Evolutionary conservation across 2,329 filamentous ascomycete genomes (phyloP), one percentile per base, ranked within the genome.

Genomic region (Helotiales sp.): DNA sequence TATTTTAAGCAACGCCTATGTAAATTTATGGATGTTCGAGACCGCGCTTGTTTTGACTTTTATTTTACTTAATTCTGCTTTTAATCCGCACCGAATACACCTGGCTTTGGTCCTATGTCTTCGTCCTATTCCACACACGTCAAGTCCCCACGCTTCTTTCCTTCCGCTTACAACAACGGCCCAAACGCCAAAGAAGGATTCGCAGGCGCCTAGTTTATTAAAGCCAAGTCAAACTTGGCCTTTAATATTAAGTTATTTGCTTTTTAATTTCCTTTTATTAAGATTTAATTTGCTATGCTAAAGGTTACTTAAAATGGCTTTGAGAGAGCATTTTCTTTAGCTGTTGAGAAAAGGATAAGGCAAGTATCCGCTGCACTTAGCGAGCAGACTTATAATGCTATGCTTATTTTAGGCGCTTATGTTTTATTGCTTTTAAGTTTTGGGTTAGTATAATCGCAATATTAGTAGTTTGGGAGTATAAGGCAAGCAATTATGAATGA

Each of bases 11-110:
- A 93, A 79, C 91, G 92, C 79, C 92, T 99, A 70, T 90, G 91
- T 81, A 98, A 97, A 86, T 94, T 93, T 70, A 99, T 99, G 96
- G 91, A 97, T 78, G 84, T 92, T 78, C 93, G 96, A 75, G 96
- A 99, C 85, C 91, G 92, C 77, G 96, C 96, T 71, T 92, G 96
- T 70, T 95, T 92, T 69, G 94, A 98, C 79, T 87, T 99, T 71
- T 98, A 98, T 84, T 92, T 98, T 70, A 93, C 91, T 63, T 91
- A 93, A 79, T 87, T 93, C 47, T 90, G 90, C 73, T 83, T 88
- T 26, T 94, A 98, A 82, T 97, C 93, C 28, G 94, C 93, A 6
- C 94, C 94, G 73, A 97, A 97, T 84, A 97, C 94, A 0, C 95
- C 95, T 13, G 93, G 93, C 71, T 93, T 96, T 78, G 90, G 88